phyloP scores from a whole-genome alignment of 257 asterid genomes.

The Misopates orontium region DNA sequence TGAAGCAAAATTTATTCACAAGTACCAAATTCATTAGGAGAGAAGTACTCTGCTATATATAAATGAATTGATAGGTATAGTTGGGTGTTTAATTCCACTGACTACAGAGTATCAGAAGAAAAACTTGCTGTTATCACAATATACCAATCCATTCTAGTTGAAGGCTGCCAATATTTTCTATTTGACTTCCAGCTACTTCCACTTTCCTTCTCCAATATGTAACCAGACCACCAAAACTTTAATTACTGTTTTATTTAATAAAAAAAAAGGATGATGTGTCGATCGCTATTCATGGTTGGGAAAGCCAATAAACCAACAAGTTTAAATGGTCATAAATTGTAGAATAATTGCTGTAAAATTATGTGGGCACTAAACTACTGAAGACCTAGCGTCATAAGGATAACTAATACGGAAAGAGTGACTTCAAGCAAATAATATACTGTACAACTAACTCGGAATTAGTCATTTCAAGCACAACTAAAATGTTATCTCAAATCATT shows the following conservation, averaged over 20 bases:
- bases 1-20: slow-evolving; percentile 20
- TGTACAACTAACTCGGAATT: neutral
- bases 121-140: slow-evolving; percentile 1
- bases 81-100: slow-evolving; percentile 6
- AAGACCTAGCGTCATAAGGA: no score
- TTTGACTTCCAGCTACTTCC: no score
- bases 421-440: no score
- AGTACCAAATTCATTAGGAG: slow-evolving; percentile 19
- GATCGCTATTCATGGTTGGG: no score
- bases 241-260: no score
- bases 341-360: neutral
- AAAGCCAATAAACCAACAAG: neutral
- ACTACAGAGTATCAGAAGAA: slow-evolving; percentile 6
- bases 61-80: slow-evolving; percentile 6
- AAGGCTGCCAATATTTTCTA: no score
- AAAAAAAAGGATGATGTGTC: no score
- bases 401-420: no score
- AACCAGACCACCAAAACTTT: no score
- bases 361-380: neutral
- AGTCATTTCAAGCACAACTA: neutral
- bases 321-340: slow-evolving; percentile 5
- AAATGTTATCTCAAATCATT: neutral
- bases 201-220: no score
- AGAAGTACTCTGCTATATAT: slow-evolving; percentile 2
- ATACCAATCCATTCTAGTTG: slow-evolving; percentile 13